Conservation (phyloP, 768 basidiomycete genomes). For the Suillus variegatus region DNA sequence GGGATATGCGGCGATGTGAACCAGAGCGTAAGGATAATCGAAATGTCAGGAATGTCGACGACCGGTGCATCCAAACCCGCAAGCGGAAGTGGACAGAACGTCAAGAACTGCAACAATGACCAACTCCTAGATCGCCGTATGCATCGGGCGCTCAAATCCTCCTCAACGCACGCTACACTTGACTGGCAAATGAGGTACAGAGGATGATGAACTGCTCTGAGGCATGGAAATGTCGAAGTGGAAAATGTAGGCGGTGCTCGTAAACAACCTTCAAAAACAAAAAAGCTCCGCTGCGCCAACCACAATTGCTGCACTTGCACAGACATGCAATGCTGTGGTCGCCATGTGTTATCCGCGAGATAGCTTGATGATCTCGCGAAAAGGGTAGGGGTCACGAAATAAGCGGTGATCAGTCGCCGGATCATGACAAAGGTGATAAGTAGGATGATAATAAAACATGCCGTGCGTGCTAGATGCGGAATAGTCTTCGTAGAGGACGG, state of each 20-base stretch:
- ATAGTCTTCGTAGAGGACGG: constrained; percentile 23
- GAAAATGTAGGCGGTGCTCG: constrained; percentile 22
- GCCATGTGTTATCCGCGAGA: constrained; percentile 22
- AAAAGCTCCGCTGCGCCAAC: constrained; percentile 26
- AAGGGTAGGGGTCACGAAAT: constrained; percentile 25
- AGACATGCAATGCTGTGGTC: constrained; percentile 37
- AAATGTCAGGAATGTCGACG: constrained; percentile 20
- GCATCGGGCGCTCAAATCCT: constrained; percentile 26
- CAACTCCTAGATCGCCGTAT: constrained; percentile 15
- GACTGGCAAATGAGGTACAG: constrained; percentile 40
- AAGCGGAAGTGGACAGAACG: constrained; percentile 23
- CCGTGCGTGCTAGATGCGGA: constrained; percentile 27
- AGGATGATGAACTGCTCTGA: constrained; percentile 24
- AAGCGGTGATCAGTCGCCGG: constrained; percentile 51
- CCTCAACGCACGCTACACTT: constrained; percentile 23
- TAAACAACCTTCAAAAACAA: constrained; percentile 28
- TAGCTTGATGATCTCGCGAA: constrained; percentile 30
- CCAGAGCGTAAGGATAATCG: constrained; percentile 27
- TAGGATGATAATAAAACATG: constrained; percentile 45
- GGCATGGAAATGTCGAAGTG: constrained; percentile 17
- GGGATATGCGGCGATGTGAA: constrained; percentile 24
- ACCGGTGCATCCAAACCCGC: constrained; percentile 24
- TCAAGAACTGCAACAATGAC: constrained; percentile 10
- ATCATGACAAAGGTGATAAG: constrained; percentile 34
- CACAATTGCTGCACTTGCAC: constrained; percentile 22